Evolutionary conservation across 2,329 filamentous ascomycete species (phyloP), one percentile per base, ranked within the genome.

Genomic region (Colletotrichum ledebouriae): DNA sequence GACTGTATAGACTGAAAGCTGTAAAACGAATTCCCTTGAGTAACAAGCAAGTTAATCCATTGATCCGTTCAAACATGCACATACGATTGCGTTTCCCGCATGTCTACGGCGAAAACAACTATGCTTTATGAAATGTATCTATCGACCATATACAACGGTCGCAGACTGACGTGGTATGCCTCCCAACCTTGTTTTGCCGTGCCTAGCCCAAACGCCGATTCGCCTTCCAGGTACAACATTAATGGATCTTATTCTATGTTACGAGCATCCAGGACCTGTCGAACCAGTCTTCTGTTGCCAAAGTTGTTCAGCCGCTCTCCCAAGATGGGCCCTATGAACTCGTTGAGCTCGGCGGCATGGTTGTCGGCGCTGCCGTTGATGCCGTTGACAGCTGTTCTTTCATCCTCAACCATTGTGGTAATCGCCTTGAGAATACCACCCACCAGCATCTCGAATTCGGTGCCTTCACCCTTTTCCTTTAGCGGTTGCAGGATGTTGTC

Each of bases 381-480:
- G 4, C 71, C 71, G 53, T 70, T 70, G 49, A 67, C 67, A 11
- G 57, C n/a, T 1, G 58, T 20, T 42, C 49, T 70, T 2, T 71
- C 69, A 22, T 67, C 67, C 20, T 78, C 78, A 1, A 78, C 75
- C 10, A 89, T 76, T 0, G 82, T 83, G 15, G 80, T 77, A 6
- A 87, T 80, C 0, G 85, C 85, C 73, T 86, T 85, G 55, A 88
- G 77, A 55, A 89, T 82, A n/a, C 81, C 86, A 60, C 86, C 83
- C 0, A 88, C 79, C 11, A 89, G 78, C 79, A 86, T 84, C 73
- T 88, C 85, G 63, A 84, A 84, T 72, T 89, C 86, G 58, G 86
- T 78, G 1, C 79, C 76, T 37, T 86, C 85, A 13, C 81, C 80
- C 73, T 83, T 85, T 44, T 87, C 84, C 63, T 78, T 83, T 47